phyloP scores from a whole-genome alignment of 225 moss, liverwort and hornwort genomes.

The Takakia lepidozioides region DNA sequence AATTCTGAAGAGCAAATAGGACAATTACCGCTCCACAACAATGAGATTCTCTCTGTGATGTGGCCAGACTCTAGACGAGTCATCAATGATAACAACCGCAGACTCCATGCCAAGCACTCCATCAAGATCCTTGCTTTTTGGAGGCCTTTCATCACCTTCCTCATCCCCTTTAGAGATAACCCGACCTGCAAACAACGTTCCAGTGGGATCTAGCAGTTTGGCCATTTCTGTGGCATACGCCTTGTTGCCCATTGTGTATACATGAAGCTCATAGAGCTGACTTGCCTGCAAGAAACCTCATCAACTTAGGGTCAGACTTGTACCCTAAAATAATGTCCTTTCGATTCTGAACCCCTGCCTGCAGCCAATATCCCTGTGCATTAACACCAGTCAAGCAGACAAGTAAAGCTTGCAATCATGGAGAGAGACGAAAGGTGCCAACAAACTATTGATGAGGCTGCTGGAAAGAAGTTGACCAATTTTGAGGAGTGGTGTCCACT shows the following conservation, averaged over 20 bases:
- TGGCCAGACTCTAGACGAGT: conserved; percentile 98
- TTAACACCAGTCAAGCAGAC: no score
- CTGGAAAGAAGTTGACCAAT: no score
- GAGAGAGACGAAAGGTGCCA: no score
- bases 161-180: conserved; percentile 99
- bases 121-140: conserved; percentile 98
- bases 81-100: conserved; percentile 97
- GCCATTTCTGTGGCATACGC: conserved; percentile 99
- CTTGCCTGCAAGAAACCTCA: conserved; percentile 67
- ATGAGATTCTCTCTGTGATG: conserved; percentile 98
- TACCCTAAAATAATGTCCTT: no score
- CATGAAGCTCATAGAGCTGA: conserved; percentile 89
- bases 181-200: conserved; percentile 78
- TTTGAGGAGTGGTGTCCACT: no score
- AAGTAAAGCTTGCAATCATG: no score
- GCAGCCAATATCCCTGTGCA: no score
- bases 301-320: background rate
- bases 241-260: conserved; percentile 99
- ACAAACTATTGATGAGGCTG: no score
- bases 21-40: conserved; percentile 96
- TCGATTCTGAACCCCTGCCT: no score
- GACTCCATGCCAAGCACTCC: conserved; percentile 99
- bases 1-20: no score
- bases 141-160: conserved; percentile 44
- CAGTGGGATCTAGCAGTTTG: conserved; percentile 91